Conservation (phyloP, 73 alveolate genomes). For the Blepharisma japonicum region DNA sequence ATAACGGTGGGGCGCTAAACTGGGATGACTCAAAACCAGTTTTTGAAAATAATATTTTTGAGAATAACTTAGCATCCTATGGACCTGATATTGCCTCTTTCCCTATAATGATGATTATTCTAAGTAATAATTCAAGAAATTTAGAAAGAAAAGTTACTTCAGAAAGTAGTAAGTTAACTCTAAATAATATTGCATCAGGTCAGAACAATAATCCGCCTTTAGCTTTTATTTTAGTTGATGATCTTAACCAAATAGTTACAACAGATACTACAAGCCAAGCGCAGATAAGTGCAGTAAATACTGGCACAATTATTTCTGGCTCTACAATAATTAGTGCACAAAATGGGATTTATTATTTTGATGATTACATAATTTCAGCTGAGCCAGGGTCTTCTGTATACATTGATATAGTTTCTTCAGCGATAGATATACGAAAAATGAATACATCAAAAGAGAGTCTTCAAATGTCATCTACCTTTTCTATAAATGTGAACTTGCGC, state of each 20-base stretch:
- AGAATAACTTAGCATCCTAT: neutral
- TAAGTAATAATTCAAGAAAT: neutral
- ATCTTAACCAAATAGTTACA: slow-evolving; percentile 10
- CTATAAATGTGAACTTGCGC: neutral
- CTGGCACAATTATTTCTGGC: slow-evolving; percentile 2
- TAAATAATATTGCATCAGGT: slow-evolving; percentile 3
- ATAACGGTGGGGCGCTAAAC: neutral
- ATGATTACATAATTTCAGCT: slow-evolving; percentile 15
- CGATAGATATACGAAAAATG: neutral
- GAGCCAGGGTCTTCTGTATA: neutral
- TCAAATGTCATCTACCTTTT: too few species aligned
- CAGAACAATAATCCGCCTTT: neutral
- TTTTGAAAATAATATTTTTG: neutral
- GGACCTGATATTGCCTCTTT: slow-evolving; percentile 20
- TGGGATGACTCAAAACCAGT: neutral
- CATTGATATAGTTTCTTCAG: neutral
- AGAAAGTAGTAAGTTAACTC: too few species aligned
- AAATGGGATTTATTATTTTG: slow-evolving; percentile 8
- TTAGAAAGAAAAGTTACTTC: neutral
- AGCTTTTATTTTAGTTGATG: neutral
- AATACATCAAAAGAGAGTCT: neutral
- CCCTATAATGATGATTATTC: neutral
- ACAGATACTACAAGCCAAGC: neutral
- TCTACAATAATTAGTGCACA: neutral
- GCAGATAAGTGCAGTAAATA: neutral